Evolutionary conservation across 2,329 filamentous ascomycete genomes (phyloP), one percentile per base, ranked within the genome.

Genomic region (Elsinoe australis): DNA sequence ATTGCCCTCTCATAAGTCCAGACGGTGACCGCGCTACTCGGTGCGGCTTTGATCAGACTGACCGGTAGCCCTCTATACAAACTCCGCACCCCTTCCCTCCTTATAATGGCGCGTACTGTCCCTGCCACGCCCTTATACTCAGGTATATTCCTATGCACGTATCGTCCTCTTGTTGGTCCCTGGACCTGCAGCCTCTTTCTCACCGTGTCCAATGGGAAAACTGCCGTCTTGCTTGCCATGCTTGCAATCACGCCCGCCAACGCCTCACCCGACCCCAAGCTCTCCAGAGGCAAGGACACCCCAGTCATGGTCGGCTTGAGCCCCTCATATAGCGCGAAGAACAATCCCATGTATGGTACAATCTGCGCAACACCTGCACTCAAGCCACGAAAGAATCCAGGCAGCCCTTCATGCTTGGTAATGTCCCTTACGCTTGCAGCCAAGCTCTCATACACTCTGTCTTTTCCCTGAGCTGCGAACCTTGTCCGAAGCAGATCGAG

Each of bases 161-260:
- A 98, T 54, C 73, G 73, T 29, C 68, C 68, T 53, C 89, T 74
- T 52, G 85, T 94, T 1, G 92, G 92, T 0, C 92, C 92, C 65
- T 98, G 92, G 3, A 98, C 88, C 67, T 98, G 92, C 56, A 98
- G 75, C 38, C 92, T 75, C 71, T 96, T 98, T 55, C 92, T 74
- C 28, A 95, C 87, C 21, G 95, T 79, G 63, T 98, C 92, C 18
- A 98, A 73, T 12, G 92, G 92, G 58, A 96, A 98, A 8, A 95
- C 87, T 1, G 78, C 80, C 24, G 88, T 94, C 70, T 98, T 98
- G 34, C 87, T 83, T 17, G 87, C 58, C 2, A 95, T 71, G 53
- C 86, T 89, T 0, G 88, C 88, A 1, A 85, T 54, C 3, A 92
- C 73, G 4, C 92, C 92, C 1, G 90, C 86, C 1, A 82, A 76